Conservation (phyloP, 495 filamentous ascomycete species). For the Arthonia radiata region DNA sequence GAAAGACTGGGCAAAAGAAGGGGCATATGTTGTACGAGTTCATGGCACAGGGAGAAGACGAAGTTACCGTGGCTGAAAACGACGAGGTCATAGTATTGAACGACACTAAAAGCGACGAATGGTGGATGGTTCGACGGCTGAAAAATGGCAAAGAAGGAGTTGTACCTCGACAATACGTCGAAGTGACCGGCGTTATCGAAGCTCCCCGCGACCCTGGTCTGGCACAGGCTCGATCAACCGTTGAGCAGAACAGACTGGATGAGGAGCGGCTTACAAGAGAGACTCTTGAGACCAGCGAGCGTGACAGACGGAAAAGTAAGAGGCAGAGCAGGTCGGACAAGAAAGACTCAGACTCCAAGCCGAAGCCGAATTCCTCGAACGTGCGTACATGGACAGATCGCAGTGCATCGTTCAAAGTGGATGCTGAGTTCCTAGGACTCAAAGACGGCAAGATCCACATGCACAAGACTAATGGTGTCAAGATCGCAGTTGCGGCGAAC, state of each 20-base stretch:
- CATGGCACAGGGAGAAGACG: conserved; percentile 84
- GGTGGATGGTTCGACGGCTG: conserved; percentile 83
- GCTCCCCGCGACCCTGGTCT: conserved; percentile 23
- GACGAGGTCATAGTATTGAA: conserved; percentile 86
- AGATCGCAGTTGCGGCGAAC: conserved; percentile 80
- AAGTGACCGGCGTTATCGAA: conserved; percentile 41
- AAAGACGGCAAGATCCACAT: conserved; percentile 92
- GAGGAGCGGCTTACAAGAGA: conserved; percentile 60
- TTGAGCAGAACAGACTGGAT: conserved; percentile 65
- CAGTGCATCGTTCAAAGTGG: conserved; percentile 84
- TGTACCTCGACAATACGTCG: conserved; percentile 91
- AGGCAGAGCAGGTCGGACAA: conserved; percentile 29
- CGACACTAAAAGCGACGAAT: conserved; percentile 79
- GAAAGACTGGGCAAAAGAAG: conserved; percentile 42
- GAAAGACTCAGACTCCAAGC: conserved; percentile 26
- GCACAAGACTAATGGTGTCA: conserved; percentile 92
- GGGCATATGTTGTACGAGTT: conserved; percentile 86
- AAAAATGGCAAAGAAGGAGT: conserved; percentile 92
- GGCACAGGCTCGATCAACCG: conserved; percentile 42
- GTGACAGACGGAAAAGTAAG: conserved; percentile 39
- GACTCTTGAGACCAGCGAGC: conserved; percentile 38
- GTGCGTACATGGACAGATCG: conserved; percentile 85
- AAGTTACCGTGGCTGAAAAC: conserved; percentile 71
- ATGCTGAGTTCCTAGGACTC: conserved; percentile 85
- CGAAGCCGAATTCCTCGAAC: conserved; percentile 67